These are phyloP conservation scores for Backusella circina DNA, from an alignment of 192 early-diverging fungal species.

Conservation along the genomic window DNA sequence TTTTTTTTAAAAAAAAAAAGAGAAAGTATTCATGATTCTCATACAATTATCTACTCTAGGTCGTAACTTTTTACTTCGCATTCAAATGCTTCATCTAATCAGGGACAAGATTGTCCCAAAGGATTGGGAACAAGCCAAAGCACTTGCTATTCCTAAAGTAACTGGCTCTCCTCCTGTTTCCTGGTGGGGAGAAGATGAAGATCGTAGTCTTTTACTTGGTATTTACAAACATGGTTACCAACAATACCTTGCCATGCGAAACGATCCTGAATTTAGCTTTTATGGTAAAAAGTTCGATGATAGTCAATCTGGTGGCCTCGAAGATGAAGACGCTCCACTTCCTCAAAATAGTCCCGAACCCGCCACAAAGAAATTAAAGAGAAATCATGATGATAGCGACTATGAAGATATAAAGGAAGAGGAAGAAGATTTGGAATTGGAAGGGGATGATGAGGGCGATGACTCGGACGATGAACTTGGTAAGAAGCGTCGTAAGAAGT, in stretches of 20 bases:
- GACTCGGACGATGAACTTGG: slow-evolving; percentile 29
- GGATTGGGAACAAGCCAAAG: slow-evolving; percentile 56
- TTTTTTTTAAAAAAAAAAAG: neutral
- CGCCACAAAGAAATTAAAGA: neutral
- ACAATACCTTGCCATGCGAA: slow-evolving; percentile 46
- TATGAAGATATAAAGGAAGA: neutral
- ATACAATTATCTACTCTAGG: slow-evolving; percentile 9
- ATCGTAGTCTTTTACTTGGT: slow-evolving; percentile 75
- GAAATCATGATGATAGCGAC: slow-evolving; percentile 1
- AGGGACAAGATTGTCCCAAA: slow-evolving; percentile 65
- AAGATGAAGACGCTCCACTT: slow-evolving; percentile 30
- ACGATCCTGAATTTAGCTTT: slow-evolving; percentile 49
- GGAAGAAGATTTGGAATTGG: slow-evolving; percentile 19
- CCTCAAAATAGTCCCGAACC: neutral
- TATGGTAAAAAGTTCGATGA: slow-evolving; percentile 51
- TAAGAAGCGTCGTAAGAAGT: neutral
- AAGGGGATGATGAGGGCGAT: slow-evolving; percentile 32
- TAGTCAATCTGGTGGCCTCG: slow-evolving; percentile 30
- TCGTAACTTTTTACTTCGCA: slow-evolving; percentile 64
- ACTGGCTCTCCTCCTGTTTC: slow-evolving; percentile 51
- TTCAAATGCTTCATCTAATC: slow-evolving; percentile 75
- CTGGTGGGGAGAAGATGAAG: slow-evolving; percentile 78
- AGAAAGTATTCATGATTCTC: neutral
- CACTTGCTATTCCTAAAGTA: slow-evolving; percentile 64
- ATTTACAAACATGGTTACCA: slow-evolving; percentile 80